Evolutionary conservation across 1,139 yeast genomes (phyloP), one percentile per base, ranked within the genome.

Genomic region (Blastobotrys elegans): DNA sequence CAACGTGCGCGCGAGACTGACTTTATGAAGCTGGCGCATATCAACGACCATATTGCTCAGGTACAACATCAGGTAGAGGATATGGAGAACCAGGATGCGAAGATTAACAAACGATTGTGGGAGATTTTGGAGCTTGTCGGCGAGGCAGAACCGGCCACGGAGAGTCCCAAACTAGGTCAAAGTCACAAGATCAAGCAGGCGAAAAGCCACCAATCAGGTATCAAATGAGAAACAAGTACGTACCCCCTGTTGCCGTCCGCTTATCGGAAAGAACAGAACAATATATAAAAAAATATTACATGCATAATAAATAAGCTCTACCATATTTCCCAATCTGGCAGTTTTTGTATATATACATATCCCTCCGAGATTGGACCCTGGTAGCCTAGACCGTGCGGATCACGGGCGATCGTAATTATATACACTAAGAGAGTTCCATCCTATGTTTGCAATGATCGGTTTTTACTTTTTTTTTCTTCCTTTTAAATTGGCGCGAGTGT

Each of bases 1-100:
- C 34, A 43, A 27, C 40, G 46, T 5, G 46, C 46, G 13, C 17
- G 46, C 10, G 46, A 43, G 33, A 43, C 46, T 2, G 46, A 43
- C 30, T 43, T 43, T 26, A 43, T 43, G 14, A 24, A 36, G 20
- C 30, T 43, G 29, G 46, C 46, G n/a, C 18, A 18, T 20, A 43
- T 43, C 40, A 43, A 43, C 40, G 46, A 43, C 11, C 40, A 36
- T 26, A 43, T 43, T 6, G 16, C 24, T 2, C 21, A 18, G 14
- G 40, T 43, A 2, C 46, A 43, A 16, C 21, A 36, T 20, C 41
- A 43, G 21, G 46, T 43, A 4, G 46, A 30, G 36, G 10, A 13
- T 7, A 27, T 43, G 20, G 46, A 43, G 14, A 29, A 27, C 7
- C 20, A 30, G 20, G 30, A 43, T 17, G 22, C 2, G n/a, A 26